Evolutionary conservation across 495 filamentous ascomycete species (phyloP), one percentile per base, ranked within the genome.

Genomic region (Talaromyces adpressus): DNA sequence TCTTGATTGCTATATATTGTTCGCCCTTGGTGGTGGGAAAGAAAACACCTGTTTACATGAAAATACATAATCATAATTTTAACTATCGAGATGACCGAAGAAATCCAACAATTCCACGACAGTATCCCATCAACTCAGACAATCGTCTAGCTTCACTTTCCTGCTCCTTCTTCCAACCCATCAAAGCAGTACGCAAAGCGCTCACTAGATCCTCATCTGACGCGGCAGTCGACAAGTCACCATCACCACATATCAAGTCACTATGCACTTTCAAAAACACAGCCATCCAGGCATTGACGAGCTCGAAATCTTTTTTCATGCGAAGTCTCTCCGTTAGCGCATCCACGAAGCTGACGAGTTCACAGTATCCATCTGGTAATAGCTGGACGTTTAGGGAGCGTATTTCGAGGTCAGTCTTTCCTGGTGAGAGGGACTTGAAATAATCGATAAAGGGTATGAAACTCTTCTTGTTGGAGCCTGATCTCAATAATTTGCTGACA

Each of bases 201-300:
- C 61, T 64, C 51, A 68, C 62, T 52, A 72, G 66, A 49, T 66
- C 41, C 67, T 71, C 72, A 82, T 77, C 61, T 79, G 69, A 63
- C 67, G 72, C 71, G 82, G 76, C 60, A 78, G 69, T 63, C 7
- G 52, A 56, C 27, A 29, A 27, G 63, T 74, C 71, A 74, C 77
- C 73, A 63, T 81, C 79, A 29, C 73, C 66, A 2, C 71, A 71
- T 9, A 89, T 73, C 12, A 81, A 74, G 62, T 88, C 87, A 8
- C 81, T 82, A 74, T 97, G 92, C 39, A 93, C 72, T 57, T 87
- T 84, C 61, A 98, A 68, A 67, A 97, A 94, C 0, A 97, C 92
- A 16, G 87, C 85, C 90, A 98, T 96, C 94, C 95, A 98, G 9
- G 91, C 91, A 75, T 97, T 92, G 47, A 91, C 87, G 56, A 98